Conservation (phyloP, 495 filamentous ascomycete genomes). For the Tuber umbilicatum region DNA sequence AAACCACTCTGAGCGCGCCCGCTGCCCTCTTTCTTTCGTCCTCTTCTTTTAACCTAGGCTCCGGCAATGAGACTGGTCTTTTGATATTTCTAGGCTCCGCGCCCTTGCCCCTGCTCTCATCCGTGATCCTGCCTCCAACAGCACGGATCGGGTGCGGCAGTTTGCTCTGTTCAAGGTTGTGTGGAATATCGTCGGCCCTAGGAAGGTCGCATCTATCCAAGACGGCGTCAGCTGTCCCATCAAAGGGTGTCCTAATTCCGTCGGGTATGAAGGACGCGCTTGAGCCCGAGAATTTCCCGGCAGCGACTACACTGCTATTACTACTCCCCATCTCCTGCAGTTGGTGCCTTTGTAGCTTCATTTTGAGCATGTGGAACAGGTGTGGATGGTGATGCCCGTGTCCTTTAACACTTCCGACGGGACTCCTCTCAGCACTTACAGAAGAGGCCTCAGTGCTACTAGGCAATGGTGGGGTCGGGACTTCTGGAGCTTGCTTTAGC, state of each 20-base stretch:
- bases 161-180: conserved; percentile 39
- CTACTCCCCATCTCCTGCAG: conserved; percentile 25
- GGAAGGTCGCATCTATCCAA: conserved; percentile 22
- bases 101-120: conserved; percentile 31
- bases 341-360: conserved; percentile 37
- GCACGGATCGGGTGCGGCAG: conserved; percentile 35
- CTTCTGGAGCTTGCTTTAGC: conserved; percentile 19
- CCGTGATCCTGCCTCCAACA: conserved; percentile 34
- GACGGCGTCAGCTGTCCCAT: conserved; percentile 13
- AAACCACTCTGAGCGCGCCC: conserved; percentile 52
- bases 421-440: conserved; percentile 26
- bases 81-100: conserved; percentile 33
- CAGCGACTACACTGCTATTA: conserved; percentile 10
- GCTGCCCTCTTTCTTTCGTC: conserved; percentile 39
- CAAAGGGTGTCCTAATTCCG: conserved; percentile 16
- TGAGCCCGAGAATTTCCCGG: conserved; percentile 26
- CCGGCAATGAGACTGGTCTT: conserved; percentile 34
- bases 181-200: conserved; percentile 34
- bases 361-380: conserved; percentile 38
- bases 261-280: conserved; percentile 31
- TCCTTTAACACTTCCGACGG: conserved; percentile 28
- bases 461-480: conserved; percentile 30
- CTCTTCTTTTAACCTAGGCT: conserved; percentile 41
- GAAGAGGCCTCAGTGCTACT: conserved; percentile 31
- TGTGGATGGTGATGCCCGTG: conserved; percentile 32